Base-by-base conservation (phyloP, 768 basidiomycete genomes). In the Russula abietina region DNA sequence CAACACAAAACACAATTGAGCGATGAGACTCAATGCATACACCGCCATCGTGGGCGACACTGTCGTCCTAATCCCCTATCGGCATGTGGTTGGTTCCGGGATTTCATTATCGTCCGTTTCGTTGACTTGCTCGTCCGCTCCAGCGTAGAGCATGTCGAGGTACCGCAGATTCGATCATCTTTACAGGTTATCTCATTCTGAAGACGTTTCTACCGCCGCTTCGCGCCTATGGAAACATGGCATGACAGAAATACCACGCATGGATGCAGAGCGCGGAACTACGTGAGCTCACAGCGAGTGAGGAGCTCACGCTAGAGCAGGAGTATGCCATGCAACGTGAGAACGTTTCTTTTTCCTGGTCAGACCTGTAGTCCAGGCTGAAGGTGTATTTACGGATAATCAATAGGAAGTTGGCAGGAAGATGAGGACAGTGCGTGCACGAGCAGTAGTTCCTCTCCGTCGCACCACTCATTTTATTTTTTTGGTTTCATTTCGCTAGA, bases 251-350 rank as follows among this genome's bases (percentile, higher is more conserved):
- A 69, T 98, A 97, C 70, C 84, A 95, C 71, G 78, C 80, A 65
- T 98, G 94, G 94, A 96, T 98, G 94, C 76, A 81, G 32, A 80
- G 82, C 71, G 81, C 83, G 38, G 84, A 84, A 65, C 76, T 98
- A 58, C 81, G 86, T 46, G 79, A 83, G 54, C 77, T 88, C 19
- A 97, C 93, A 0, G 93, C 93, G 5, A 93, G 90, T 61, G 93
- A 96, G 67, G 87, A 88, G 4, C 78, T 97, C 46, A 82, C 81
- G 9, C 74, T 93, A 8, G 85, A 88, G 63, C 83, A 95, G 69
- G 94, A 95, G 70, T 86, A 87, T 63, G 86, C 87, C 26, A 96
- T 96, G 93, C 93, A 96, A 72, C 77, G 93, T 93, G 69, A 64
- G 80, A 72, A 6, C 22, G 16, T 14, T 32, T 2, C 43, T 24